Evolutionary conservation across 163 green algal genomes (phyloP).

Genomic region (Coccomyxa subellipsoidea): DNA sequence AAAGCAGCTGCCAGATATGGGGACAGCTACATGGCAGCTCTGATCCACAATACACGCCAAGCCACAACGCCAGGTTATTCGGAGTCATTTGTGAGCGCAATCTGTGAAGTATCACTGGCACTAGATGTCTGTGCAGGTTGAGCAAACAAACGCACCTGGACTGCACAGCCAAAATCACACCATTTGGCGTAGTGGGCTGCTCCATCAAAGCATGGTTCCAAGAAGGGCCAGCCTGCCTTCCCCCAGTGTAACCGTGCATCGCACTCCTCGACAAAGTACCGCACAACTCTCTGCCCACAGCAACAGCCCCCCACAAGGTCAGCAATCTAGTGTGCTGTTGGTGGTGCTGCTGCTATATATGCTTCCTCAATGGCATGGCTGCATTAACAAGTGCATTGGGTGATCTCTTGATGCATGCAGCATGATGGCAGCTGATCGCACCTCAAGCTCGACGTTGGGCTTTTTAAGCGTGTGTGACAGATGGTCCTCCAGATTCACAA

Average conservation of each 20-base stretch:
- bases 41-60: too few species aligned
- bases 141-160: slow-evolving; percentile 27
- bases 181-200: slow-evolving; percentile 71
- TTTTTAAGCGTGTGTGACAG: slow-evolving; percentile 33
- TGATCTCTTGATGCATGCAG: not conserved
- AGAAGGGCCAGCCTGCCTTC: slow-evolving; percentile 72
- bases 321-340: too few species aligned
- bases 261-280: slow-evolving; percentile 47
- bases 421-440: slow-evolving; percentile 11
- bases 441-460: slow-evolving; percentile 63
- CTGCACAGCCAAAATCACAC: slow-evolving; percentile 91
- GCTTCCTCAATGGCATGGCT: too few species aligned
- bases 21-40: too few species aligned
- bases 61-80: too few species aligned
- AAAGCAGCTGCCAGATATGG: too few species aligned
- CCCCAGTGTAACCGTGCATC: slow-evolving; percentile 79
- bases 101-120: too few species aligned
- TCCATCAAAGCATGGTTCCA: slow-evolving; percentile 70
- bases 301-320: not conserved
- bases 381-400: too few species aligned
- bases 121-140: too few species aligned
- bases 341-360: too few species aligned
- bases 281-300: slow-evolving; percentile 15
- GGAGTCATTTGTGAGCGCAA: too few species aligned
- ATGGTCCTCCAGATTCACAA: slow-evolving; percentile 86